Conservation (phyloP, 2,329 filamentous ascomycete genomes). For the Metarhizium sp. region DNA sequence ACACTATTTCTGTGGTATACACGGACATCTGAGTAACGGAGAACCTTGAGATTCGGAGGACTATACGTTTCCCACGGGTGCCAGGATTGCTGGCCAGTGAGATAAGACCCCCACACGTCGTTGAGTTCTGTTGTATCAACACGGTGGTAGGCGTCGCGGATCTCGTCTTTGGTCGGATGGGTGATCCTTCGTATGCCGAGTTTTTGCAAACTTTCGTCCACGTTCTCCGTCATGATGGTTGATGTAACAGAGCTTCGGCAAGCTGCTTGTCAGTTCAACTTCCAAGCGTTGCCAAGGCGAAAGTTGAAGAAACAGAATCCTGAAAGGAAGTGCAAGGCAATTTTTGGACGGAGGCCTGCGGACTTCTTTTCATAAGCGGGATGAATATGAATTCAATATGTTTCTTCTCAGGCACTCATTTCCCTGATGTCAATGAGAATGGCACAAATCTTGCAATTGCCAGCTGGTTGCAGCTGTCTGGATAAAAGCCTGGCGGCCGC, state of each 20-base stretch:
- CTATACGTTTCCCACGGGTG: background rate
- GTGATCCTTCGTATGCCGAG: background rate
- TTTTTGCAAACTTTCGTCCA: background rate
- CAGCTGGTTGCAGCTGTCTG: background rate
- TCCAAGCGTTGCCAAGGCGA: too few relatives aligned
- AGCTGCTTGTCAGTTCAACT: background rate
- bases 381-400: too few relatives aligned
- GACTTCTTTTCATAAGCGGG: too few relatives aligned
- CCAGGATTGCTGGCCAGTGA: background rate
- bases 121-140: background rate
- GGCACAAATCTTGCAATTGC: background rate
- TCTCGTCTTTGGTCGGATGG: background rate
- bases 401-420: too few relatives aligned
- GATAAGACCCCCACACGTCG: background rate
- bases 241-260: background rate
- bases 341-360: too few relatives aligned
- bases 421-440: background rate
- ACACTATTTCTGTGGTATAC: background rate
- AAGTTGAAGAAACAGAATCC: too few relatives aligned
- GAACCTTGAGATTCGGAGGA: background rate
- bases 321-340: too few relatives aligned
- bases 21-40: conserved; percentile 1
- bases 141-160: background rate
- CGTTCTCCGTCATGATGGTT: background rate
- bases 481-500: background rate